A percentile compares a stretch with the other conserved stretches of the same genome.
Conservation (phyloP, 495 filamentous ascomycete species). For the Neurospora hispaniola region DNA sequence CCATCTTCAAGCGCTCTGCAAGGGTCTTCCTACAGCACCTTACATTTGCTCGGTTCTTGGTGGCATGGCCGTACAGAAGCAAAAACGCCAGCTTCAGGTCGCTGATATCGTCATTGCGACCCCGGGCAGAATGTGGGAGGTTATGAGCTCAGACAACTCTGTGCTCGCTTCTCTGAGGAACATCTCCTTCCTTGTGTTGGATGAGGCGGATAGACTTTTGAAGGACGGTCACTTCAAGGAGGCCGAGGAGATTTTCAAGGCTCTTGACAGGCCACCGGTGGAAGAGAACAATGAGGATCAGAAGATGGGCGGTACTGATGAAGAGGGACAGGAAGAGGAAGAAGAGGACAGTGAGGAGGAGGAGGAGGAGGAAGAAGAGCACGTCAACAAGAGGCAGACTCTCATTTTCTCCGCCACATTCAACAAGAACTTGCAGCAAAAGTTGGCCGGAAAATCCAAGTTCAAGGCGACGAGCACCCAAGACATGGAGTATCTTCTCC, state of each 20-base stretch:
- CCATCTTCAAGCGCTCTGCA: conserved; percentile 66
- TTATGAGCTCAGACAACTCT: conserved; percentile 54
- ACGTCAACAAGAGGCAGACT: conserved; percentile 55
- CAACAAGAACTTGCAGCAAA: conserved; percentile 79
- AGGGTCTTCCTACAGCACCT: conserved; percentile 47
- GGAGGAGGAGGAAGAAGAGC: conserved; percentile 19
- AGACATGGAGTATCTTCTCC: conserved; percentile 84
- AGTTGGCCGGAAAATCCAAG: conserved; percentile 66
- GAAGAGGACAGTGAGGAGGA: conserved; percentile 20
- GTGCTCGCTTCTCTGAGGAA: conserved; percentile 50
- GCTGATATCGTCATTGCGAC: conserved; percentile 89
- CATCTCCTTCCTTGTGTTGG: conserved; percentile 77
- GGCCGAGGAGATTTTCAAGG: conserved; percentile 68
- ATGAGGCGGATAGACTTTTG: conserved; percentile 88
- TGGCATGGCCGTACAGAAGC: conserved; percentile 85
- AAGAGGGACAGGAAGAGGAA: conserved; percentile 29
- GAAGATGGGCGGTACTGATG: conserved; percentile 30
- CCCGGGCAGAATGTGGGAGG: conserved; percentile 88
- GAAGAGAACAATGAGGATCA: conserved; percentile 2
- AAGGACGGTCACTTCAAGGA: conserved; percentile 95
- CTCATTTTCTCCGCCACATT: conserved; percentile 97
- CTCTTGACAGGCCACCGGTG: conserved; percentile 46
- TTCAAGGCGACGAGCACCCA: conserved; percentile 56
- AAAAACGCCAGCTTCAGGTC: conserved; percentile 62
- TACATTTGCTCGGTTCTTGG: conserved; percentile 77